These are phyloP conservation scores for Mangifera indica DNA, from an alignment of 345 rosid genomes.

Conservation along the genomic window DNA sequence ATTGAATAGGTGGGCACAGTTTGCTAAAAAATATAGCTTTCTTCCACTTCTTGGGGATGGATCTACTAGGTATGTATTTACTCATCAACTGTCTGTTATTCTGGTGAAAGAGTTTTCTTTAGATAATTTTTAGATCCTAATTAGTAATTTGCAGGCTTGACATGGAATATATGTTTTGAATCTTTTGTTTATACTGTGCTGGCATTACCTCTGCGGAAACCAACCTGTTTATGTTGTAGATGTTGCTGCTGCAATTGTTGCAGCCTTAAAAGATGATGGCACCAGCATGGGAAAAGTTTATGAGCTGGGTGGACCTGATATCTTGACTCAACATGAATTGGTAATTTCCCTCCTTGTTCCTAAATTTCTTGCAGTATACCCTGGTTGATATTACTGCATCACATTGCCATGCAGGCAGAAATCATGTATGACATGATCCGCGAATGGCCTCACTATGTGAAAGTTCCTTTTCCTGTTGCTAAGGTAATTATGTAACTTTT, in stretches of 20 bases:
- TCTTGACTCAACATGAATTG: constrained; percentile 73
- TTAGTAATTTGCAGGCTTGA: background rate
- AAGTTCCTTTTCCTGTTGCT: constrained; percentile 83
- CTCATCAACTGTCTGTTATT: constrained; percentile 15
- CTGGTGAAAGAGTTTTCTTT: background rate
- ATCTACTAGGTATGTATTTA: constrained; percentile 60
- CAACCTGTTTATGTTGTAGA: constrained; percentile 95
- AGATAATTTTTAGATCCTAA: background rate
- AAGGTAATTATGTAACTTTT: constrained; percentile 54
- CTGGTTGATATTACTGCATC: constrained; percentile 24
- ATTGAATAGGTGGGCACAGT: constrained; percentile 78
- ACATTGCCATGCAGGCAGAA: constrained; percentile 67
- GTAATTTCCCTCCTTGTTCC: constrained; percentile 42
- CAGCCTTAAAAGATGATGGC: constrained; percentile 93
- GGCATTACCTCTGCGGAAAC: constrained; percentile 59
- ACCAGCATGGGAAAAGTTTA: constrained; percentile 87
- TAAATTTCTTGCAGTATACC: constrained; percentile 18
- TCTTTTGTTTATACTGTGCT: constrained; percentile 18
- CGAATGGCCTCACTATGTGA: constrained; percentile 90
- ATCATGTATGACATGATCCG: constrained; percentile 85
- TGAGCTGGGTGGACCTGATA: constrained; percentile 96
- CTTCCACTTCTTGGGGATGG: constrained; percentile 91
- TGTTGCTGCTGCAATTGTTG: constrained; percentile 84
- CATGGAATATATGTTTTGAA: background rate
- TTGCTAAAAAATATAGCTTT: constrained; percentile 73